These are phyloP conservation scores for Vickermania ingenoplastis DNA, from an alignment of 208 protist genomes.

Conservation along the genomic window DNA sequence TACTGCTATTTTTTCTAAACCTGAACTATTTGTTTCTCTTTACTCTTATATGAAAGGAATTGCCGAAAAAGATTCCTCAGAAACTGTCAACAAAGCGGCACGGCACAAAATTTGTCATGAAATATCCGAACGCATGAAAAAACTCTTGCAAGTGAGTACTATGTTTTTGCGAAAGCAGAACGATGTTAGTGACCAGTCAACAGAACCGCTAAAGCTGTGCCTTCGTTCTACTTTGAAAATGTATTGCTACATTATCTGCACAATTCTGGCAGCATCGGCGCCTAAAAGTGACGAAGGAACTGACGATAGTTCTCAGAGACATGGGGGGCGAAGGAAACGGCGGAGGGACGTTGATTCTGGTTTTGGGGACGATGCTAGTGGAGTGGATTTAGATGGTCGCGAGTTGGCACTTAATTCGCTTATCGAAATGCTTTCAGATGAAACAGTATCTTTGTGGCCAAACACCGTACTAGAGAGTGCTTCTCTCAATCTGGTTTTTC, in stretches of 20 bases:
- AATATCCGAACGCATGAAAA: slow-evolving; percentile 70
- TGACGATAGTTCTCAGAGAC: slow-evolving; percentile 2
- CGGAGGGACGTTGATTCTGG: slow-evolving; percentile 29
- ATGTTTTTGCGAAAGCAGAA: slow-evolving; percentile 53
- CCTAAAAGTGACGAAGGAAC: slow-evolving; percentile 43
- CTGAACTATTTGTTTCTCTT: slow-evolving; percentile 2
- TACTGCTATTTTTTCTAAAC: slow-evolving; percentile 7
- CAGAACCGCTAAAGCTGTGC: slow-evolving; percentile 29
- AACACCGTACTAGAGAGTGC: slow-evolving; percentile 39
- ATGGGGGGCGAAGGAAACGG: slow-evolving; percentile 14
- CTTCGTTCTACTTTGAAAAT: slow-evolving; percentile 82
- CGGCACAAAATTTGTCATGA: slow-evolving; percentile 88
- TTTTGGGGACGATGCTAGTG: slow-evolving; percentile 78
- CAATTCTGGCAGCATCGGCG: slow-evolving; percentile 45
- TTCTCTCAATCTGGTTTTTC: slow-evolving; percentile 51
- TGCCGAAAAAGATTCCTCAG: background rate
- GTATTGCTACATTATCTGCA: slow-evolving; percentile 75
- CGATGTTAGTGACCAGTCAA: slow-evolving; percentile 15
- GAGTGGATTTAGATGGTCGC: slow-evolving; percentile 84
- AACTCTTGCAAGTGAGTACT: slow-evolving; percentile 65
- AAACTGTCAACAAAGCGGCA: slow-evolving; percentile 35
- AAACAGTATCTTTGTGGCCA: slow-evolving; percentile 53
- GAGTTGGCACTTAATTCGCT: slow-evolving; percentile 72
- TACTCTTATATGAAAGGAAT: slow-evolving; percentile 6
- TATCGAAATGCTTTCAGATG: slow-evolving; percentile 59